Base-by-base conservation (phyloP, 129 eudicot species). In the Arctium minus region DNA sequence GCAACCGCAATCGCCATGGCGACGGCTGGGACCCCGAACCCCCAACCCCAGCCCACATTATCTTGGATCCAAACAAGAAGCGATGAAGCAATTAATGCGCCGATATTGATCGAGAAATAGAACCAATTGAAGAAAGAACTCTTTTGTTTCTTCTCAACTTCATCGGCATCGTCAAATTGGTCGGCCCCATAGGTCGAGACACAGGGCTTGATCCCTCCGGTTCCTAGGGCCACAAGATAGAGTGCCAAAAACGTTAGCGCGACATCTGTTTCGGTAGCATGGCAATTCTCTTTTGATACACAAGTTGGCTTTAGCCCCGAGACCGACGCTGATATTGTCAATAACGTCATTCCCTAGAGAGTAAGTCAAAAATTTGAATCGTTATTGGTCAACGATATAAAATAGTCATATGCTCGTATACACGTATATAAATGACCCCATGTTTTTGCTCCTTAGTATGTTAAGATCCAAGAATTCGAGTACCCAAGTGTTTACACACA, bases 51-150 rank as follows among this genome's bases (percentile, higher is more conserved):
- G n/a, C 97, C 97, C 36, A 88, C 91, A 70, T 89, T 88, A 73
- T 80, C 88, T 88, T 93, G 97, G 44, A 91, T 72, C 92, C 92
- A 93, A 27, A 91, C 94, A 10, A 93, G 84, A 62, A 93, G 82
- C 3, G 96, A 89, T 35, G 89, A 13, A 7, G 96, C 93, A 56
- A 93, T 64, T 6, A 93, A 80, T 13, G 97, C 96, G n/a, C 96
- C 97, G 9, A 93, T 82, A 68, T 93, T 93, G 83, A 91, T 91
- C 1, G 93, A 91, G 80, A 93, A 89, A 83, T 93, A 93, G 74
- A 93, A 93, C 97, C 97, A 93, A 38, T 93, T 93, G 64, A 93
- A 93, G 90, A 93, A 93, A 42, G 97, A 93, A 48, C 91, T 87
- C 70, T 91, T 93, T 83, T 89, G 90, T 40, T 85, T 84, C 72